Conservation (phyloP, 192 early-diverging fungal genomes). For the Glomus cerebriforme region DNA sequence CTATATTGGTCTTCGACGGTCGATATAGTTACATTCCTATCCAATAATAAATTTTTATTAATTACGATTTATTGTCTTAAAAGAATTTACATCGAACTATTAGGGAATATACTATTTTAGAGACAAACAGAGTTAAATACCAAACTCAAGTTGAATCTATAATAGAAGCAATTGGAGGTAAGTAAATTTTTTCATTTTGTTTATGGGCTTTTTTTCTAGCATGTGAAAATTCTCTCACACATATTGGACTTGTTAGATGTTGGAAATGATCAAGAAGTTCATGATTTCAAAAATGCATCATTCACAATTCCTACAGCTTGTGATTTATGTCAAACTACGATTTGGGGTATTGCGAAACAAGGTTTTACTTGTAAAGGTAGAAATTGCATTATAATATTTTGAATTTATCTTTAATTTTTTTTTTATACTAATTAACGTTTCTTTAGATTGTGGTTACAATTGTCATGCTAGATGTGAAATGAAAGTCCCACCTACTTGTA, state of each 20-base stretch:
- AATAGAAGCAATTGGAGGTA: conserved; percentile 65
- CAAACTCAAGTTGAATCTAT: conserved; percentile 67
- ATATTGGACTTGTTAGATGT: conserved; percentile 44
- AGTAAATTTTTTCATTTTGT: not conserved
- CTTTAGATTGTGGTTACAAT: conserved; percentile 64
- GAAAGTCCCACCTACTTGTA: conserved; percentile 71
- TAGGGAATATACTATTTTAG: conserved; percentile 54
- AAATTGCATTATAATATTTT: not conserved
- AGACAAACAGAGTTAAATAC: conserved; percentile 46
- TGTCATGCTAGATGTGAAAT: conserved; percentile 81
- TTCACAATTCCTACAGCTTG: conserved; percentile 78
- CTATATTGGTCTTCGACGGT: too few relatives aligned
- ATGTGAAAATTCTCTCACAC: not conserved
- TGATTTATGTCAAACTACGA: conserved; percentile 70
- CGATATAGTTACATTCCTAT: too few relatives aligned
- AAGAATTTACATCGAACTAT: conserved; percentile 58
- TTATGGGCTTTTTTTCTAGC: too few relatives aligned
- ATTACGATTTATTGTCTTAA: not conserved
- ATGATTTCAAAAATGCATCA: conserved; percentile 68
- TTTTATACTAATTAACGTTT: not conserved
- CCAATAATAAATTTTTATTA: not conserved
- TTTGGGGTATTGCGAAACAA: conserved; percentile 79
- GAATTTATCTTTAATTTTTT: not conserved
- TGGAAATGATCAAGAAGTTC: conserved; percentile 50
- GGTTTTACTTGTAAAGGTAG: conserved; percentile 66